Conservation (phyloP, 345 rosid genomes). For the Pelargonium nanum region DNA sequence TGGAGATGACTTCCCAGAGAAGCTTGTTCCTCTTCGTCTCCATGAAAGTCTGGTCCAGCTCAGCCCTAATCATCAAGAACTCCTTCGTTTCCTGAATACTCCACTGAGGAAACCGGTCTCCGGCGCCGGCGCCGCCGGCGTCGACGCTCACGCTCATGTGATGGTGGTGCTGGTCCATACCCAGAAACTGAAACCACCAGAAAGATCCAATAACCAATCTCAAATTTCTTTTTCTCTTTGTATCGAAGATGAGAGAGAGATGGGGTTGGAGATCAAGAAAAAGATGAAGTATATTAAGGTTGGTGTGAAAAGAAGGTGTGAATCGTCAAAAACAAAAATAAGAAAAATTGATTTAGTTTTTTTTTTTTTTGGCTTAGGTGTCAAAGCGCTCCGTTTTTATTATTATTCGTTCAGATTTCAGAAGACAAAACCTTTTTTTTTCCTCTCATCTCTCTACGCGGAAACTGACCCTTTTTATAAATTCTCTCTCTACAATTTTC, state of each 20-base stretch:
- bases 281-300: constrained; percentile 26
- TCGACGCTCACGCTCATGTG: constrained; percentile 29
- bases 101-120: constrained; percentile 99
- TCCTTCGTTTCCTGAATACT: constrained; percentile 79
- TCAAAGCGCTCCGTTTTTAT: constrained; percentile 15
- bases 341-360: constrained; percentile 1
- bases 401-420: constrained; percentile 27
- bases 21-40: constrained; percentile 91
- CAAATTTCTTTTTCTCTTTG: not conserved
- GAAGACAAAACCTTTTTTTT: constrained; percentile 14
- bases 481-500: constrained; percentile 9
- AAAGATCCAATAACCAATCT: constrained; percentile 1
- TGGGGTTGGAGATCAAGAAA: constrained; percentile 15
- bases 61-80: constrained; percentile 67
- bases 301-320: constrained; percentile 53
- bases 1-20: constrained; percentile 77
- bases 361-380: constrained; percentile 16
- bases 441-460: constrained; percentile 78
- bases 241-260: not conserved
- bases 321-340: constrained; percentile 34
- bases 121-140: constrained; percentile 11
- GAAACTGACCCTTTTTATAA: constrained; percentile 30
- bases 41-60: constrained; percentile 79
- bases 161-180: constrained; percentile 32
- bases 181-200: not conserved